phyloP scores from a whole-genome alignment of 1,284 basidiomycete species.

The Salmacisia buchloeana region DNA sequence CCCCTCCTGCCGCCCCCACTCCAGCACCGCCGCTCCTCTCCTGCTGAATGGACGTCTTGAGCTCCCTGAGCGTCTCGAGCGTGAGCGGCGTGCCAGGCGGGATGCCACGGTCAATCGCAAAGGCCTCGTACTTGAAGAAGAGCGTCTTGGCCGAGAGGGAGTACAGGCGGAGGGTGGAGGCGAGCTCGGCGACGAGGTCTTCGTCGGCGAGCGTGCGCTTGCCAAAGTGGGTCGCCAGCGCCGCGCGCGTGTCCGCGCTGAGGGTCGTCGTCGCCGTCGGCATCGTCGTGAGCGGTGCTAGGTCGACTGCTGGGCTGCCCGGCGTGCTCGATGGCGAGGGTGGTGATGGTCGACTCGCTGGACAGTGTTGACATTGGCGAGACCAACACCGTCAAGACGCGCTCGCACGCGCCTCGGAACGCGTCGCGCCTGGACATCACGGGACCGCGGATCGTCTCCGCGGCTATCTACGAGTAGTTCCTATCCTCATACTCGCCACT shows the following conservation, averaged over 20 bases:
- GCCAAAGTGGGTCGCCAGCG: constrained; percentile 10
- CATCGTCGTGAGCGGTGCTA: too few relatives aligned
- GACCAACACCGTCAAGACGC: too few relatives aligned
- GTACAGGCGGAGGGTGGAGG: constrained; percentile 28
- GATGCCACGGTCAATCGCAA: constrained; percentile 25
- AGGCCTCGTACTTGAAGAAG: constrained; percentile 40
- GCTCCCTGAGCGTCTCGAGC: constrained; percentile 25
- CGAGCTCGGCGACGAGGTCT: constrained; percentile 22
- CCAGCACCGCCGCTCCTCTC: constrained; percentile 2
- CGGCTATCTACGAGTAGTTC: too few relatives aligned
- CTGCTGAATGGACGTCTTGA: constrained; percentile 27
- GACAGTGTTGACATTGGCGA: too few relatives aligned
- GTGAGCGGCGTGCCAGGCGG: constrained; percentile 22
- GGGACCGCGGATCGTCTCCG: too few relatives aligned
- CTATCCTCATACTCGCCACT: too few relatives aligned
- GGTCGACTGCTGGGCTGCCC: too few relatives aligned
- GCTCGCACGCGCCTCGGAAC: too few relatives aligned
- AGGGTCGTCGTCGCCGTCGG: not conserved
- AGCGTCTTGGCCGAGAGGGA: constrained; percentile 27
- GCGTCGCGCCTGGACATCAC: too few relatives aligned
- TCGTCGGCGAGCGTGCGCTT: constrained; percentile 20
- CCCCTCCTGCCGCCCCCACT: not conserved
- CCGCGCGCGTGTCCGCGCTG: not conserved
- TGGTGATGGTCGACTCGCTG: too few relatives aligned
- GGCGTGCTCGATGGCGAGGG: too few relatives aligned